phyloP scores from a whole-genome alignment of 108 stramenopile genomes.

The Hondaea fermentalgiana region DNA sequence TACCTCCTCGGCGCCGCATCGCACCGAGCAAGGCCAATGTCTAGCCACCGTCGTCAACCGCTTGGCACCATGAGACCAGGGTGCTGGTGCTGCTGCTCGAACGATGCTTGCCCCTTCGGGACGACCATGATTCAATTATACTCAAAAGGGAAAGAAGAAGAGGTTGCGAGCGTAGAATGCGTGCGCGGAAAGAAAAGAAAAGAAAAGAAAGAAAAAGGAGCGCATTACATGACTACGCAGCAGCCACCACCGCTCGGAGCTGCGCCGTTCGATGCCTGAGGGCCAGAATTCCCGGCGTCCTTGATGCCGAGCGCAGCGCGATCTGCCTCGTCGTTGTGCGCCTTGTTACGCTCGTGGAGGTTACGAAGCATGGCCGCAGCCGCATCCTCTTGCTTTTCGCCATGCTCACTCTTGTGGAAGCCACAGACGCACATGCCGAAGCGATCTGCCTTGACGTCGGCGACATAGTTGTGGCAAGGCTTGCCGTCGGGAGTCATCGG shows the following conservation, averaged over 20 bases:
- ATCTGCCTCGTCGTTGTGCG: neutral
- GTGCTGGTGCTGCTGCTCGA: no score
- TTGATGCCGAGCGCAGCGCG: neutral
- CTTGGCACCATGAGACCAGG: no score
- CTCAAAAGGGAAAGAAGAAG: neutral
- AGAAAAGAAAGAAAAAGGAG: neutral
- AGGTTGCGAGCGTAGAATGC: neutral
- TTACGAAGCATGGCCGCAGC: neutral
- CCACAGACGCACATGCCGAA: constrained; percentile 1
- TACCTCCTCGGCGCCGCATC: no score
- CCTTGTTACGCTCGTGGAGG: neutral
- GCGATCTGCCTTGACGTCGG: neutral
- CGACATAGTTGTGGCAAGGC: neutral
- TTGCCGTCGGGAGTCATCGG: neutral
- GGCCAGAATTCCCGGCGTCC: neutral
- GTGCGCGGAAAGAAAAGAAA: neutral
- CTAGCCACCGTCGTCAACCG: no score
- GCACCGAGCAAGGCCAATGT: no score
- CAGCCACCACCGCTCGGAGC: neutral
- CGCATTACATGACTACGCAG: neutral
- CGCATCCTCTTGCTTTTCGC: neutral
- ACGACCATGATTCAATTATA: neutral
- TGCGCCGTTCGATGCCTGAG: neutral
- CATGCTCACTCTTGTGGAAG: neutral
- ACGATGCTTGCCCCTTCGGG: no score